A percentile compares a stretch with the other conserved stretches of the same genome.
phyloP scores from a whole-genome alignment of 2,329 filamentous ascomycete genomes.

The Orbilia blumenaviensis region DNA sequence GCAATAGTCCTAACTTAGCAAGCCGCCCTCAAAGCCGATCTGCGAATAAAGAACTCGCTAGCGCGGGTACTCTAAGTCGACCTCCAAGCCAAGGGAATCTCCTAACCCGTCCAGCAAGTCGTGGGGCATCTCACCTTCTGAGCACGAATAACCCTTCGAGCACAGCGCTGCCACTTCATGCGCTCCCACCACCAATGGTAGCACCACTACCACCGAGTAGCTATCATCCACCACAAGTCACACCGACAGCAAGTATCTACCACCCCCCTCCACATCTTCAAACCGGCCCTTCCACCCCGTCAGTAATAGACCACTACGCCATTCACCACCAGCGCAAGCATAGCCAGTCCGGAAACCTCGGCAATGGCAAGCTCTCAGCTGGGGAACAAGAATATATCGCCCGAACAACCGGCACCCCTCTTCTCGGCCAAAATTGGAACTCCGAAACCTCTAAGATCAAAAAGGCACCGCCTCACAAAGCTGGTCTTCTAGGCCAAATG shows the following conservation, averaged over 20 bases:
- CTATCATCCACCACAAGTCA: constrained; percentile 11
- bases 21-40: constrained; percentile 9
- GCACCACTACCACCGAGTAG: constrained; percentile 8
- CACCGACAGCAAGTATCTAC: constrained; percentile 1
- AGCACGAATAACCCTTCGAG: neutral
- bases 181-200: constrained; percentile 27
- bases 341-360: constrained; percentile 54
- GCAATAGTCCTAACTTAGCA: neutral
- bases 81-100: constrained; percentile 15
- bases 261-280: constrained; percentile 24
- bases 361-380: constrained; percentile 73
- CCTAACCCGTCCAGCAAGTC: constrained; percentile 15
- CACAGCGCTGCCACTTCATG: constrained; percentile 14
- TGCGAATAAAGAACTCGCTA: constrained; percentile 13
- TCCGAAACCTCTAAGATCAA: constrained; percentile 61
- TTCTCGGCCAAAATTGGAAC: constrained; percentile 64
- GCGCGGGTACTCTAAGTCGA: neutral
- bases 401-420: constrained; percentile 77
- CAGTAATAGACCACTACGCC: constrained; percentile 59
- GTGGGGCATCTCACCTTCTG: neutral
- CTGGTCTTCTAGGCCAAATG: constrained; percentile 79
- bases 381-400: constrained; percentile 90
- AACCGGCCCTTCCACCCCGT: constrained; percentile 40
- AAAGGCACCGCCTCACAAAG: constrained; percentile 66
- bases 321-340: constrained; percentile 60